Percentiles rank a stretch among this genome's conserved stretches.
Evolutionary conservation across 1,139 yeast genomes (phyloP).

Genomic region (Kodamaea suecica): DNA sequence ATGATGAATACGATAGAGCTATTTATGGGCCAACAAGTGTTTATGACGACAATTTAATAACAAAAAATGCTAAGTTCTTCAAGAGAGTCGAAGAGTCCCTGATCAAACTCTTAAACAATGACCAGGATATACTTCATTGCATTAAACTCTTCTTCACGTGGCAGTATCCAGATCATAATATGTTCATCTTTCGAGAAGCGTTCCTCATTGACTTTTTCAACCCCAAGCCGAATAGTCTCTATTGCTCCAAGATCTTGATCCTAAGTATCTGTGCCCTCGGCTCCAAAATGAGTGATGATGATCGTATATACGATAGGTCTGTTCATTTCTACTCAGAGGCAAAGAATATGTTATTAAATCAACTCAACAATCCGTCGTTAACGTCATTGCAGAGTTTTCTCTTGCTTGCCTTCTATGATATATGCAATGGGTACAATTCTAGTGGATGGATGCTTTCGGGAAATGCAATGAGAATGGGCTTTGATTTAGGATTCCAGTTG

Average conservation of each 20-base stretch:
- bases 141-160: conserved; percentile 57
- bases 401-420: conserved; percentile 54
- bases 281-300: conserved; percentile 46
- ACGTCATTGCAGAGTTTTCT: conserved; percentile 49
- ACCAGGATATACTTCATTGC: conserved; percentile 46
- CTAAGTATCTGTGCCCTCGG: conserved; percentile 58
- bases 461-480: conserved; percentile 61
- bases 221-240: conserved; percentile 44
- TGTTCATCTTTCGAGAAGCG: conserved; percentile 65
- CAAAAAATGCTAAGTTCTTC: conserved; percentile 18
- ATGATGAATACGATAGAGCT: conserved; percentile 16
- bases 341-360: conserved; percentile 36
- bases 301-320: conserved; percentile 36
- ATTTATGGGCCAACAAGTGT: conserved; percentile 54
- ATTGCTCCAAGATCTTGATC: conserved; percentile 52
- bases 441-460: conserved; percentile 64
- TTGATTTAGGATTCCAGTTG: conserved; percentile 61
- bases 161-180: conserved; percentile 64
- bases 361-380: conserved; percentile 40
- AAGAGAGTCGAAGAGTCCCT: conserved; percentile 22
- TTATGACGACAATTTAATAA: conserved; percentile 35
- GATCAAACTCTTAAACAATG: conserved; percentile 30
- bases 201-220: conserved; percentile 56
- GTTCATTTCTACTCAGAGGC: conserved; percentile 47
- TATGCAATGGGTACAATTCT: conserved; percentile 53